Evolutionary conservation across 805 yeast species (phyloP), one percentile per base, ranked within the genome.

Genomic region (Hyphopichia homilentoma): DNA sequence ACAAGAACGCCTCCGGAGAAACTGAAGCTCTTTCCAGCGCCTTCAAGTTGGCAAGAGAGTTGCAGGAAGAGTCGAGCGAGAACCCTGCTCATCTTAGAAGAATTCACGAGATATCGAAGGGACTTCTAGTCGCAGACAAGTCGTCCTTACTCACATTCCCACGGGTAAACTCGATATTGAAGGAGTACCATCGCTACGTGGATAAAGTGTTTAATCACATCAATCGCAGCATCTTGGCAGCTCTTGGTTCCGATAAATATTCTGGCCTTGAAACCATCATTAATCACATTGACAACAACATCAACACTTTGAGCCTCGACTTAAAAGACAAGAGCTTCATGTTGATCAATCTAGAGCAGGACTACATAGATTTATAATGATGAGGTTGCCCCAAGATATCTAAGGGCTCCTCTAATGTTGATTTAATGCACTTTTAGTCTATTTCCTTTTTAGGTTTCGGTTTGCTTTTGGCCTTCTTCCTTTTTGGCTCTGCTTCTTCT

Each of bases 281-380:
- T 21, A 46, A 46, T 13, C 46, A 45, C 20, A 65, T 61, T 9
- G 51, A 54, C 33, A 35, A 40, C 4, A 63, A 64, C 41, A 54
- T 66, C 30, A 47, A 35, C 12, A 35, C 34, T 12, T 53, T 66
- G 26, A 50, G 61, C 25, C 42, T 51, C 22, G 49, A 48, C 9
- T 43, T 43, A 28, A 42, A 50, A 34, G 70, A 65, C 37, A 57
- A 54, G 21, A 50, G 52, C 25, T 66, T 61, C 41, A 44, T 55
- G 41, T 45, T 66, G 44, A 47, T 63, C 12, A 64, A 64, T 39
- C 62, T 57, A 30, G 66, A 65, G 27, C 50, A 41, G 29, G 70
- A 65, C 43, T 54, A 57, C 40, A 32, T 60, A 26, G 55, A 54
- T 34, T 35, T 56, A 30, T 57, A 36, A 25, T 20, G 9, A n/a